Conservation (phyloP, 2,329 filamentous ascomycete species). For the Ophiostoma tasmaniense region DNA sequence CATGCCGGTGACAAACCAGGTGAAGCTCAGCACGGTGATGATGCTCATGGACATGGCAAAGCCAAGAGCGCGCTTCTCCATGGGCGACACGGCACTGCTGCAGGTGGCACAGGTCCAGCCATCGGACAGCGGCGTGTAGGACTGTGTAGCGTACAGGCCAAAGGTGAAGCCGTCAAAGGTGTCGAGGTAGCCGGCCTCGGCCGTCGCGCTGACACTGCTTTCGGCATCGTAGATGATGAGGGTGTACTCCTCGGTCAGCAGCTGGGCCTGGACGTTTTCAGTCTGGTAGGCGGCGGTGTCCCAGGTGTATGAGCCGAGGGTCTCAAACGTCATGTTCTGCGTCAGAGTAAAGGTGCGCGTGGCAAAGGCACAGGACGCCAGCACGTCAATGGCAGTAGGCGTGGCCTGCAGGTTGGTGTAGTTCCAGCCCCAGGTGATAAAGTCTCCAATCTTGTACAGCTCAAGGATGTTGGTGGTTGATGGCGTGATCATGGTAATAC, state of each 20-base stretch:
- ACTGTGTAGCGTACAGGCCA: conserved; percentile 46
- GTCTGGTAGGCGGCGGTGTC: conserved; percentile 45
- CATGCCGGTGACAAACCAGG: conserved; percentile 53
- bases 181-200: conserved; percentile 48
- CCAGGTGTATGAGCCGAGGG: conserved; percentile 47
- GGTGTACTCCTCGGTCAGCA: conserved; percentile 50
- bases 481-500: conserved; percentile 46
- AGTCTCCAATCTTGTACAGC: conserved; percentile 53
- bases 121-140: conserved; percentile 43
- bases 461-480: conserved; percentile 36
- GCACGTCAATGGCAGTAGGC: conserved; percentile 52
- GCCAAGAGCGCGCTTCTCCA: conserved; percentile 40
- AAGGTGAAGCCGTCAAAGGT: conserved; percentile 43
- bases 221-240: conserved; percentile 55
- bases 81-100: conserved; percentile 41
- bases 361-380: conserved; percentile 47
- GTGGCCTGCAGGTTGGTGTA: conserved; percentile 52
- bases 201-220: conserved; percentile 38
- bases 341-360: conserved; percentile 52
- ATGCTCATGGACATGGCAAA: conserved; percentile 47
- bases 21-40: conserved; percentile 52
- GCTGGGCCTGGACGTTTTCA: conserved; percentile 36
- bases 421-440: conserved; percentile 55
- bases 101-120: conserved; percentile 50
- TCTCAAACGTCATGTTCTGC: conserved; percentile 52